Evolutionary conservation across 148 eudicot species (phyloP), one percentile per base, ranked within the genome.

Genomic region (Nyssa sinensis): DNA sequence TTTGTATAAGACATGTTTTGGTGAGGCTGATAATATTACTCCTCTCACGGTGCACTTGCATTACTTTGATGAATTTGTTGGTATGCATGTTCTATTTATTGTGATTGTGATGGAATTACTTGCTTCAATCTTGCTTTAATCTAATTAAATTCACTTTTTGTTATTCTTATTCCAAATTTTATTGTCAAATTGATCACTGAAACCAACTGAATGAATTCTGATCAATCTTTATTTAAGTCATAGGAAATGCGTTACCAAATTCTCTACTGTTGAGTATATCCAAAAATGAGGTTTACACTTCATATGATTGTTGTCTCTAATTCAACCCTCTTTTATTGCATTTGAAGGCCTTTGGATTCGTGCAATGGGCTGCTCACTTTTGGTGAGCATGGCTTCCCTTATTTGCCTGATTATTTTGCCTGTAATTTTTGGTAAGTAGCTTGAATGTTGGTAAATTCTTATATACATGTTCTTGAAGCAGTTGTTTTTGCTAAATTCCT

Each of bases 351-450:
- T 94, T 74, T 94, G 97, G 97, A 70, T 90, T 64, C 35, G 79
- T 81, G 97, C 98, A 23, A 84, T 92, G 92, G 98, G 92, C 19
- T 94, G 97, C 83, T 94, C 97, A 49, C 86, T 94, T 33, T 78
- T 94, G 88, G 97, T 94, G 76, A 94, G 98, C 96, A 81, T 92
- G 94, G 98, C 98, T 90, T 94, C 98, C 31, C 91, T 94, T 73
- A 85, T 94, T 74, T 94, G 97, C 84, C 77, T 92, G 72, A 89
- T 86, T 51, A 66, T 92, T 70, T 87, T 92, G 84, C 98, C 98
- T 64, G 66, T 87, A 64, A 73, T 94, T 74, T 90, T 91, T 82
- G 81, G 98, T 94, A 84, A 94, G 97, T 94, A 53, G 77, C 70
- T 60, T 51, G 25, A 70, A 29, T 51, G 14, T 65, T 28, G 4